Evolutionary conservation across 2,329 filamentous ascomycete genomes (phyloP).

Genomic region (Helotiales sp.): DNA sequence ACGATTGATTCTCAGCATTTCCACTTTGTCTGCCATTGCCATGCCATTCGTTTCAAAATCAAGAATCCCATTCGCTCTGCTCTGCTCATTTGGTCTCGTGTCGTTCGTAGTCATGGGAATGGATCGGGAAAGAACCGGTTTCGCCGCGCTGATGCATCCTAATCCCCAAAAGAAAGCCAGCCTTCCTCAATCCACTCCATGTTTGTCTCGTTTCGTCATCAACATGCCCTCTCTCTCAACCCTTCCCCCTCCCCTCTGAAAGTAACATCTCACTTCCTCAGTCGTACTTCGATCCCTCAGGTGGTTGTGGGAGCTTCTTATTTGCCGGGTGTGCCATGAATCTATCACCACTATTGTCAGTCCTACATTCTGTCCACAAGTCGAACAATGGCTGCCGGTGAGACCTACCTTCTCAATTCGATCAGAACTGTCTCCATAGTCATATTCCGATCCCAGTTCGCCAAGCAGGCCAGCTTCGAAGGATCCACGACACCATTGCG

Average conservation of each 20-base stretch:
- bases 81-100: conserved; percentile 21
- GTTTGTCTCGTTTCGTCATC: conserved; percentile 1
- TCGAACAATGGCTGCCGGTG: too few species aligned
- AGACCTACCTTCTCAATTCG: conserved; percentile 74
- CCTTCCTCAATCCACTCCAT: conserved; percentile 6
- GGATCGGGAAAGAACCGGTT: conserved; percentile 17
- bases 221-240: not conserved
- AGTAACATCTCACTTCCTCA: not conserved
- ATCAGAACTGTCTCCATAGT: conserved; percentile 95
- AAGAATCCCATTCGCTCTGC: not conserved
- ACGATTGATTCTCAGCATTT: not conserved
- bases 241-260: not conserved
- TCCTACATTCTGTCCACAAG: not conserved
- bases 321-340: conserved; percentile 85
- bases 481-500: conserved; percentile 81
- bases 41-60: not conserved
- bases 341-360: conserved; percentile 59
- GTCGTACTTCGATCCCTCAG: conserved; percentile 73
- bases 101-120: conserved; percentile 14
- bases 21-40: not conserved
- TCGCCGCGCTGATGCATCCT: conserved; percentile 45
- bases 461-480: conserved; percentile 80
- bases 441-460: conserved; percentile 89
- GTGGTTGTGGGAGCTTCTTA: conserved; percentile 94
- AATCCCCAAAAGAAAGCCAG: conserved; percentile 29